Percentiles rank a stretch among this genome's conserved stretches.
These are phyloP conservation scores for Candida albicans DNA, from an alignment of 1,139 yeast species.

Conservation along the genomic window DNA sequence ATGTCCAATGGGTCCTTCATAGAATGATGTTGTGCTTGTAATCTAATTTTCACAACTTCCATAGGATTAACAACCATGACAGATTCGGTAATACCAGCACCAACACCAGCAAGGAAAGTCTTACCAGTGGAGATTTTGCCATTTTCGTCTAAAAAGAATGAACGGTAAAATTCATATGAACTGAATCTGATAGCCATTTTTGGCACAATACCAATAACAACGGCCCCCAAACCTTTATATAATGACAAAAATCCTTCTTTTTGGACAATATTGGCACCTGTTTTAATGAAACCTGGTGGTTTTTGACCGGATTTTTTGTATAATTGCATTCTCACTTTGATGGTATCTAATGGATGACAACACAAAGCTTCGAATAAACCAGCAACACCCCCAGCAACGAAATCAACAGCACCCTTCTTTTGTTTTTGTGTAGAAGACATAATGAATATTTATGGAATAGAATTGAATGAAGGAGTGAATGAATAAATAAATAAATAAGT, in stretches of 20 bases:
- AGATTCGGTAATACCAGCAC: slow-evolving; percentile 97
- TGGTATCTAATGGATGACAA: slow-evolving; percentile 94
- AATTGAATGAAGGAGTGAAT: slow-evolving; percentile 1
- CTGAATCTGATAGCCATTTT: slow-evolving; percentile 97
- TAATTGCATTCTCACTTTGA: slow-evolving; percentile 96
- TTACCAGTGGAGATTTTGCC: slow-evolving; percentile 70
- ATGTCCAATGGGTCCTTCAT: slow-evolving; percentile 77
- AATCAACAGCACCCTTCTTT: slow-evolving; percentile 60
- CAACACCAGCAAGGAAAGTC: slow-evolving; percentile 90
- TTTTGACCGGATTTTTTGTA: slow-evolving; percentile 62
- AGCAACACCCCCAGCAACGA: slow-evolving; percentile 95
- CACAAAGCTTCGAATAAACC: slow-evolving; percentile 94
- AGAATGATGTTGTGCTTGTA: slow-evolving; percentile 94
- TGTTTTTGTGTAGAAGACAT: slow-evolving; percentile 24
- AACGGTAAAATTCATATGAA: slow-evolving; percentile 86
- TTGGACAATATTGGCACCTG: slow-evolving; percentile 76
- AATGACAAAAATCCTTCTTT: slow-evolving; percentile 84
- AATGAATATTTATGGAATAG: neutral
- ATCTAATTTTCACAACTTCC: slow-evolving; percentile 94
- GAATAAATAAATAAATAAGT: slow-evolving; percentile 3
- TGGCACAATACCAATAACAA: slow-evolving; percentile 94
- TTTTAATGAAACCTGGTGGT: slow-evolving; percentile 81
- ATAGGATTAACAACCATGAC: slow-evolving; percentile 93
- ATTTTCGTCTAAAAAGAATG: slow-evolving; percentile 60
- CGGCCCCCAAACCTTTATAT: slow-evolving; percentile 96